A percentile compares a stretch with the other conserved stretches of the same genome.
These are phyloP conservation scores for Vaccinium vitisidaea DNA, from an alignment of 148 eudicot genomes.

Conservation along the genomic window DNA sequence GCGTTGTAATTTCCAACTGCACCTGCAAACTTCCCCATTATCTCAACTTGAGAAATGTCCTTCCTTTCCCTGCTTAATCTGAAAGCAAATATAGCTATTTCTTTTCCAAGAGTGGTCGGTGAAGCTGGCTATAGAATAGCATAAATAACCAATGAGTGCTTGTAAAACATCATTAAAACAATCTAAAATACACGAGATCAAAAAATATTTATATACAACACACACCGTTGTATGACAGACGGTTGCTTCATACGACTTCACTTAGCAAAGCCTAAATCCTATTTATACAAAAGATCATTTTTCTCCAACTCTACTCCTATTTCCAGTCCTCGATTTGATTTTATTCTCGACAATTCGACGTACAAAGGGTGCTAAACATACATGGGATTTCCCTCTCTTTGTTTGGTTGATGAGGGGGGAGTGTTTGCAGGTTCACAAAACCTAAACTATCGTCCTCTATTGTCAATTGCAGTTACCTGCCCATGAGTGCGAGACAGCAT, in stretches of 20 bases:
- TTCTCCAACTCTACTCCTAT: not conserved
- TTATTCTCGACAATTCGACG: not conserved
- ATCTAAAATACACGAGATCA: not conserved
- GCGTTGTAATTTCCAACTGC: conserved; percentile 98
- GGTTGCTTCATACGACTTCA: not conserved
- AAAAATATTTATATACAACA: too few relatives aligned
- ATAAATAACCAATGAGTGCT: conserved; percentile 17
- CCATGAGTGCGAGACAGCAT: conserved; percentile 99
- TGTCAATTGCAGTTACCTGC: conserved; percentile 46
- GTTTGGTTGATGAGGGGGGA: not conserved
- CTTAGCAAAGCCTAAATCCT: not conserved
- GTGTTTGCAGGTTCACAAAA: not conserved
- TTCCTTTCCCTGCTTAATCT: conserved; percentile 69
- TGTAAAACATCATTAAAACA: not conserved
- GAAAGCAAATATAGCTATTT: conserved; percentile 76
- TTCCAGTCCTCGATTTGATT: not conserved
- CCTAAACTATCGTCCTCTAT: not conserved
- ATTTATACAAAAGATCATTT: not conserved
- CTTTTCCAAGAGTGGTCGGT: conserved; percentile 92
- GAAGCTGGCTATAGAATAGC: conserved; percentile 74
- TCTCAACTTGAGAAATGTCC: conserved; percentile 51
- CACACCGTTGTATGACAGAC: not conserved
- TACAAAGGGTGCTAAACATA: not conserved
- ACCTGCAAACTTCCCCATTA: conserved; percentile 92
- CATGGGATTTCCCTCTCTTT: not conserved